phyloP scores from a whole-genome alignment of 2,329 filamentous ascomycete genomes.

The Nannizziopsis arthrosporioides region DNA sequence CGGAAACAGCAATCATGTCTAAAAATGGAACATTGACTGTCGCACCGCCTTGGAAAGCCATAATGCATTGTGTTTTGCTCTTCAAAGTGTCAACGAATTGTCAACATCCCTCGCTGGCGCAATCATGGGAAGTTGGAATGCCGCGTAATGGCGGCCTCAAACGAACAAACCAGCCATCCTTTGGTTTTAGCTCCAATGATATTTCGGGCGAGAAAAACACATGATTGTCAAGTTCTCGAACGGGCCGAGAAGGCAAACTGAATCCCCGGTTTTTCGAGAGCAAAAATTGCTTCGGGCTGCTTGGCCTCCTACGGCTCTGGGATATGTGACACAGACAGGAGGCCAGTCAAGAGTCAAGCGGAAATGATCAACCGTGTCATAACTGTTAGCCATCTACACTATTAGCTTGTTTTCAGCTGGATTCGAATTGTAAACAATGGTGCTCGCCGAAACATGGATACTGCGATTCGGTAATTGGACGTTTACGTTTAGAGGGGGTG shows the following conservation, averaged over 20 bases:
- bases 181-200: too few species aligned
- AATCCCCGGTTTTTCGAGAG: not conserved
- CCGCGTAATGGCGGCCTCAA: too few species aligned
- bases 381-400: not conserved
- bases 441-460: too few species aligned
- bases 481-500: too few species aligned
- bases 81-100: not conserved
- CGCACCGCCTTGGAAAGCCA: conserved; percentile 4
- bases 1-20: not conserved
- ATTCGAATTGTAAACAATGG: too few species aligned
- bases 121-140: too few species aligned
- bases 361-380: not conserved
- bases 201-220: too few species aligned
- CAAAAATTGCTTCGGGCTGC: not conserved
- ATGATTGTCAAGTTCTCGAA: too few species aligned
- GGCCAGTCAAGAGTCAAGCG: not conserved
- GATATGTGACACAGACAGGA: conserved; percentile 1
- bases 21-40: not conserved
- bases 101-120: too few species aligned
- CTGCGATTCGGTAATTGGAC: too few species aligned
- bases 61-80: not conserved
- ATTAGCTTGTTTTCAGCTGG: not conserved
- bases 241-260: not conserved
- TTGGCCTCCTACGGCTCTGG: not conserved
- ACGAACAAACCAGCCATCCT: too few species aligned